A percentile compares a stretch with the other conserved stretches of the same genome.
phyloP scores from a whole-genome alignment of 2,329 filamentous ascomycete species.

The Oidium heveae region DNA sequence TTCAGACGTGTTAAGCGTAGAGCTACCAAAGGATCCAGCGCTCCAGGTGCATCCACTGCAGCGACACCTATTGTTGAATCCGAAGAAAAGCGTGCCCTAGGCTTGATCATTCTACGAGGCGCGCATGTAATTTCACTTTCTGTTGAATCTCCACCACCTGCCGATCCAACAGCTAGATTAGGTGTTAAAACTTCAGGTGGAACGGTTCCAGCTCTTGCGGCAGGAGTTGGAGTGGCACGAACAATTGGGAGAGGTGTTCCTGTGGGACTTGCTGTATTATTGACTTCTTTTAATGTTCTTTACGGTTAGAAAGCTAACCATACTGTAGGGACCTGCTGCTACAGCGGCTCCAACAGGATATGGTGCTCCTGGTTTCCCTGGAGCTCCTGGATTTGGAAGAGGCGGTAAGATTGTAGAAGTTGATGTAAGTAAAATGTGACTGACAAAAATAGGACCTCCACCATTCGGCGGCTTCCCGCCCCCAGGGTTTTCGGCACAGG shows the following conservation, averaged over 20 bases:
- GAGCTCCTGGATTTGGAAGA: slow-evolving; percentile 24
- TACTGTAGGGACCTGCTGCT: slow-evolving; percentile 47
- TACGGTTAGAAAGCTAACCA: slow-evolving; percentile 7
- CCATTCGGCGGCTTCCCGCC: slow-evolving; percentile 7
- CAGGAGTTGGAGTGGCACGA: slow-evolving; percentile 73
- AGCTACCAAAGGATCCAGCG: slow-evolving; percentile 42
- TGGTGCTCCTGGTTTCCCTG: slow-evolving; percentile 19
- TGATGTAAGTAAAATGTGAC: neutral
- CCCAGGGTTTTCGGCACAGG: slow-evolving; percentile 21
- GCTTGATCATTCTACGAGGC: slow-evolving; percentile 80
- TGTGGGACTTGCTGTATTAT: slow-evolving; percentile 50
- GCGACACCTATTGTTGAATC: slow-evolving; percentile 50
- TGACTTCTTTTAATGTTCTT: neutral
- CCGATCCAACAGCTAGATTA: slow-evolving; percentile 73
- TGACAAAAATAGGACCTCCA: neutral
- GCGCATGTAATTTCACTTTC: slow-evolving; percentile 86
- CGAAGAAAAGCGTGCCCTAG: slow-evolving; percentile 94
- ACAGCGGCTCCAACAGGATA: slow-evolving; percentile 46
- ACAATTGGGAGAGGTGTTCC: slow-evolving; percentile 70
- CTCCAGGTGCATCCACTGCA: slow-evolving; percentile 26
- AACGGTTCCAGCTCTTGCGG: slow-evolving; percentile 37
- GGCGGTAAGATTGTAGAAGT: slow-evolving; percentile 22
- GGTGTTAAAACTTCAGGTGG: slow-evolving; percentile 50
- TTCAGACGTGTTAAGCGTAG: slow-evolving; percentile 80
- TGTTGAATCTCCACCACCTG: slow-evolving; percentile 83